Evolutionary conservation across 1,139 yeast species (phyloP).

Genomic region (Pichia sp.): DNA sequence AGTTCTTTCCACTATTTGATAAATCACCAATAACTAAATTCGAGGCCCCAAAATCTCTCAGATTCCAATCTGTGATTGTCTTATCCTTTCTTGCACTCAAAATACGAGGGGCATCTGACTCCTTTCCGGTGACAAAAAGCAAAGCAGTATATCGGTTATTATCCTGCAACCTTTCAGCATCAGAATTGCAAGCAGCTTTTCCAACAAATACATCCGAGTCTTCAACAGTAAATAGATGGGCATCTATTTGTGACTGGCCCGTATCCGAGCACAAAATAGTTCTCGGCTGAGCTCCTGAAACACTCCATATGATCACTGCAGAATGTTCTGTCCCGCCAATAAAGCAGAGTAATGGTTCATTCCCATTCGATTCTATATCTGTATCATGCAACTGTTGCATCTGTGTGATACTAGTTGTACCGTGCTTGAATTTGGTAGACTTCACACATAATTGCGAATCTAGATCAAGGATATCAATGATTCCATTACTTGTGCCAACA

Average conservation of each 20-base stretch:
- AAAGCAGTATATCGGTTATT: conserved; percentile 27
- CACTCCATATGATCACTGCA: conserved; percentile 71
- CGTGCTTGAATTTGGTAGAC: conserved; percentile 51
- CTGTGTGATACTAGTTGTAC: conserved; percentile 35
- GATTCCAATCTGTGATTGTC: conserved; percentile 43
- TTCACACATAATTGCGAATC: conserved; percentile 57
- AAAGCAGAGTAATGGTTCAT: conserved; percentile 40
- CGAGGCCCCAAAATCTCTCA: conserved; percentile 34
- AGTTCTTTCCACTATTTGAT: conserved; percentile 99
- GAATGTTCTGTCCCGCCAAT: conserved; percentile 60
- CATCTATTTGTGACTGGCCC: conserved; percentile 23
- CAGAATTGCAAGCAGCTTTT: conserved; percentile 22
- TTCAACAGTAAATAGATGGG: conserved; percentile 31
- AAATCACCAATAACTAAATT: conserved; percentile 4
- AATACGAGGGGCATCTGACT: conserved; percentile 20
- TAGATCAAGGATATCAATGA: conserved; percentile 74
- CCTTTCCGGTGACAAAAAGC: conserved; percentile 19
- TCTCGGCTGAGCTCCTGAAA: conserved; percentile 57
- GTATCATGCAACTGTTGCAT: conserved; percentile 32
- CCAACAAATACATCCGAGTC: conserved; percentile 27
- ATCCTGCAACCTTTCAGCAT: conserved; percentile 14
- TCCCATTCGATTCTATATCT: conserved; percentile 29
- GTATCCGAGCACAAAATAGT: conserved; percentile 40
- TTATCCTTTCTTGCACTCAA: conserved; percentile 33
- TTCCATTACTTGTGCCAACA: conserved; percentile 69